Base-by-base conservation (phyloP, 140 eudicot species). In the Bidens hawaiensis region DNA sequence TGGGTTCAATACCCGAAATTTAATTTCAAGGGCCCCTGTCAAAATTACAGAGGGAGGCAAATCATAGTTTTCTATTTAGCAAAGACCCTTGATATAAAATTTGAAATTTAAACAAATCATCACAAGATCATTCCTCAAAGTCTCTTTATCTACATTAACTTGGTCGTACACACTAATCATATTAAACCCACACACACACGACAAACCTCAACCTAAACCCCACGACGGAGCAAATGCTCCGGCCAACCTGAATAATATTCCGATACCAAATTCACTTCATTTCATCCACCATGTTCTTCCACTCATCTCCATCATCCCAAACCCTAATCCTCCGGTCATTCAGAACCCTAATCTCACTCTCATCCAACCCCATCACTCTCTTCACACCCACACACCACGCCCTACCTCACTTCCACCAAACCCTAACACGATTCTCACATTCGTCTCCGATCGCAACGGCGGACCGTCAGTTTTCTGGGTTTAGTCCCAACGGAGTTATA, bases 221-320 rank as follows among this genome's bases (percentile, higher is more conserved):
- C 60, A n/a, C 61, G 48, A 45, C 50, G 26, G 71, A n/a, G n/a
- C n/a, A n/a, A n/a, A 38, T 68, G 65, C 58, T 68, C 74, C 74
- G 66, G 16, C 65, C 14, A 43, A 54, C 62, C 49, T 58, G 69
- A n/a, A 80, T 59, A 40, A 70, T 73, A 68, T 46, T 57, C 54
- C 60, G 73, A n/a, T 52, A 58, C 34, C 58, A 45, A 36, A n/a
- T n/a, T n/a, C n/a, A n/a, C n/a, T n/a, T n/a, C n/a, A n/a, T n/a
- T n/a, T n/a, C n/a, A n/a, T n/a, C 65, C 47, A 59, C 79, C 70
- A 74, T 67, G 62, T 13, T 80, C 21, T 57, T 76, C 62, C 42
- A 65, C 12, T 78, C 81, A 1, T 25, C 67, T 2, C 45, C 23
- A 33, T 42, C 81, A 4, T 67, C 72, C 7, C 69, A 68, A 49